Evolutionary conservation across 2,329 filamentous ascomycete species (phyloP), one percentile per base, ranked within the genome.

Genomic region (Fusarium globosum): DNA sequence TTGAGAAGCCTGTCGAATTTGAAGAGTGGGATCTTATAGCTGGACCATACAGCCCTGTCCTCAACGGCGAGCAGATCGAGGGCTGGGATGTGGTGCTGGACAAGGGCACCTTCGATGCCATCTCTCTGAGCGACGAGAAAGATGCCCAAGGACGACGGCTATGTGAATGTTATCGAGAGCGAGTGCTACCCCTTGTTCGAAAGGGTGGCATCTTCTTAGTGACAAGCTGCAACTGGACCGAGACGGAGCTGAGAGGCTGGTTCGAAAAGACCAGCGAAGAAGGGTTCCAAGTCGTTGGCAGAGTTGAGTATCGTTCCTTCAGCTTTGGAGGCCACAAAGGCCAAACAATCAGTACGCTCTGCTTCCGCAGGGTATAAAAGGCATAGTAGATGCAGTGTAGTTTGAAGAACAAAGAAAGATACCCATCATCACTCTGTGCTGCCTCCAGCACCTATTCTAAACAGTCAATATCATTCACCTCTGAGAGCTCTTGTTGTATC

Each of bases 151-250:
- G 88, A 1, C 84, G 89, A 42, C 88, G 92, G 61, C 86, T 93
- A 18, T 93, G 91, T 80, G 94, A 97, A 81, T 87, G 88, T 7
- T 99, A 99, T 83, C 88, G 89, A 53, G 86, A 88, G 52, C 89
- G 90, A 59, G 91, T 96, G 38, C 85, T 91, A 69, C 83, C 82
- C 35, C 86, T 98, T 72, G 88, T 98, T 58, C 90, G 89, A 76
- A 84, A 83, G 2, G 92, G 91, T 4, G 94, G 94, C 0, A 86
- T 94, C 30, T 89, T 98, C 76, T 83, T 98, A 68, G 90, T 99
- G 61, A 98, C 96, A 61, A 98, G 95, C 82, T 99, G 96, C 82
- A 99, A 99, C 83, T 99, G 96, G 96, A 98, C 96, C 3, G 95
- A 96, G 84, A 89, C 91, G 45, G 96, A 99, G 85, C 83, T 99